Conservation (phyloP, 805 yeast genomes). For the Tetrapisispora arboricola region DNA sequence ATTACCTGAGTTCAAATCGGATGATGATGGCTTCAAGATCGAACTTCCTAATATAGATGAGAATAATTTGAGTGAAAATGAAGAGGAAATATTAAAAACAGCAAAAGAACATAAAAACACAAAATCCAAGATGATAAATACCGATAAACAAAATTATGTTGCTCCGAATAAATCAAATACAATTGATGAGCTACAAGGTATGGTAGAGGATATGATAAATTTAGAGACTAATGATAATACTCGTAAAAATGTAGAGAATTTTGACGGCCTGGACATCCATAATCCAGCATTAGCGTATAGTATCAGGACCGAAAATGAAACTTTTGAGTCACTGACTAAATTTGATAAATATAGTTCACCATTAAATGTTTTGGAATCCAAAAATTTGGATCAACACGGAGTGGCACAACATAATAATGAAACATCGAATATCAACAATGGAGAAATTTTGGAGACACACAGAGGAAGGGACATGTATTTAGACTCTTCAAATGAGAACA, state of each 20-base stretch:
- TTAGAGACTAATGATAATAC: not conserved
- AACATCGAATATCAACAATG: not conserved
- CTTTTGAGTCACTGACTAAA: conserved; percentile 22
- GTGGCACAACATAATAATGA: not conserved
- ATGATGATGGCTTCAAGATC: conserved; percentile 12
- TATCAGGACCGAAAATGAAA: conserved; percentile 11
- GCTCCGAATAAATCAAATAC: conserved; percentile 6
- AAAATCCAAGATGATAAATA: too few relatives aligned
- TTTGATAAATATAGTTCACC: conserved; percentile 25
- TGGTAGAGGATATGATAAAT: conserved; percentile 29
- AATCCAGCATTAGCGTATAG: not conserved
- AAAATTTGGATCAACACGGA: not conserved
- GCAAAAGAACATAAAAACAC: too few relatives aligned
- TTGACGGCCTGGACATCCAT: not conserved
- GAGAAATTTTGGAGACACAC: not conserved
- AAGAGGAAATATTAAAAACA: too few relatives aligned
- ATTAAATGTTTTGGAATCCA: too few relatives aligned
- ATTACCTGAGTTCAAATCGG: conserved; percentile 19
- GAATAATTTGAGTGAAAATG: not conserved
- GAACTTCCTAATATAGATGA: conserved; percentile 13
- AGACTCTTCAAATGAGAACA: not conserved
- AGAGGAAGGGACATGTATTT: too few relatives aligned
- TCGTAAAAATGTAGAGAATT: conserved; percentile 2
- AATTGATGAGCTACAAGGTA: conserved; percentile 26
- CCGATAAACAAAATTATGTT: not conserved